phyloP scores from a whole-genome alignment of 1,284 basidiomycete species.

The Leccinum pachyderme region DNA sequence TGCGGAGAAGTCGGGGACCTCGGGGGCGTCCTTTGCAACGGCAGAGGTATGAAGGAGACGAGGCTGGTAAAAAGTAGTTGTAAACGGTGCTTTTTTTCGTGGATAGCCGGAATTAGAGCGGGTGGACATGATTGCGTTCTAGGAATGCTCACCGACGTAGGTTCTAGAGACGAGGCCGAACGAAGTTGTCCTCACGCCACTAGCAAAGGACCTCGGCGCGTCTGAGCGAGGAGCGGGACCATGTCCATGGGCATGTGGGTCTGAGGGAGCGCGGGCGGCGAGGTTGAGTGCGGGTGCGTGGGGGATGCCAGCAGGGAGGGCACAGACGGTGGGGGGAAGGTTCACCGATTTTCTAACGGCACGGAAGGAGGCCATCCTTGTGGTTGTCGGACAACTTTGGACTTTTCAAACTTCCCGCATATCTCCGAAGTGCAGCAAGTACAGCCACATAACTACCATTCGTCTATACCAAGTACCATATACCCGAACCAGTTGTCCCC shows the following conservation, averaged over 20 bases:
- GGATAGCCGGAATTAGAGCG: constrained; percentile 9
- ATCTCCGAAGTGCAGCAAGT: constrained; percentile 20
- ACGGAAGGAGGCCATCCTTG: constrained; percentile 61
- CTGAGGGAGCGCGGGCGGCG: constrained; percentile 58
- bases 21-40: constrained; percentile 58
- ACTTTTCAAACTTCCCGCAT: constrained; percentile 19
- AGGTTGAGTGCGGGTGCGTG: constrained; percentile 69
- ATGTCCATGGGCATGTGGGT: constrained; percentile 60
- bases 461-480: constrained; percentile 30
- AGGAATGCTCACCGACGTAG: constrained; percentile 57
- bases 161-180: constrained; percentile 64
- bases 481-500: constrained; percentile 34
- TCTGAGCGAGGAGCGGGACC: constrained; percentile 63
- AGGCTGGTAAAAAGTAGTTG: constrained; percentile 58
- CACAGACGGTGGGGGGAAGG: constrained; percentile 78
- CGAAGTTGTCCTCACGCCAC: constrained; percentile 48
- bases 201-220: constrained; percentile 60
- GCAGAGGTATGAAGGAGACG: constrained; percentile 76
- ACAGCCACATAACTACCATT: constrained; percentile 21
- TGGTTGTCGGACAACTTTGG: neutral
- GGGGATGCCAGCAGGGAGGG: constrained; percentile 74
- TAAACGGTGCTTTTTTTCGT: constrained; percentile 38
- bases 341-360: constrained; percentile 79
- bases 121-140: neutral
- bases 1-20: constrained; percentile 86